Conservation (phyloP, 148 eudicot species). For the Gaultheria prostrata region DNA sequence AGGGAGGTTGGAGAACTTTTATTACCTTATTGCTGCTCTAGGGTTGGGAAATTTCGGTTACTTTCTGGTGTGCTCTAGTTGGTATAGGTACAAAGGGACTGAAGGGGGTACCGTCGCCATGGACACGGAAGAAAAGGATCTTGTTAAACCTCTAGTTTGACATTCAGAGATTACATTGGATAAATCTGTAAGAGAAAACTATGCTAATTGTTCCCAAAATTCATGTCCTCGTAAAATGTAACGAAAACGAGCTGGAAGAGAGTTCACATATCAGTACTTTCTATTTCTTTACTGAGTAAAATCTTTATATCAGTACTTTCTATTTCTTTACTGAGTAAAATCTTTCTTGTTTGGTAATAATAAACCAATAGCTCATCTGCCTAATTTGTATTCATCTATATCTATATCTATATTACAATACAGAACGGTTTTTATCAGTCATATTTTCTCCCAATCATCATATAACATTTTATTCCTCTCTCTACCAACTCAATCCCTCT, state of each 20-base stretch:
- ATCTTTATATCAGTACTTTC: no score
- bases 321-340: no score
- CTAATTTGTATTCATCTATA: no score
- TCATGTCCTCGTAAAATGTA: background rate
- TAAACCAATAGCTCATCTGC: no score
- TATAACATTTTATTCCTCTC: no score
- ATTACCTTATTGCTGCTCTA: constrained; percentile 55
- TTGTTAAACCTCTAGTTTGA: constrained; percentile 18
- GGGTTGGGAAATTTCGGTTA: constrained; percentile 43
- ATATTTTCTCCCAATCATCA: no score
- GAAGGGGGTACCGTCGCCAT: constrained; percentile 6
- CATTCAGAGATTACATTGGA: background rate
- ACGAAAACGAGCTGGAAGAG: background rate
- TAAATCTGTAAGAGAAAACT: no score
- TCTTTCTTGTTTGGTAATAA: no score
- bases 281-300: no score
- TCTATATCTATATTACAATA: no score
- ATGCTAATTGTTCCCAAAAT: background rate
- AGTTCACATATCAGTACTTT: background rate
- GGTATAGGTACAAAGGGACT: constrained; percentile 72
- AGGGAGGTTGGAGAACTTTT: constrained; percentile 64
- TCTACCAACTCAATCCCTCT: no score
- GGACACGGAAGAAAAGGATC: constrained; percentile 25
- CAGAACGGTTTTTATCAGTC: no score
- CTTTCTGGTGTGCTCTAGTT: constrained; percentile 47